phyloP scores from a whole-genome alignment of 768 basidiomycete genomes.

The Lepiota venenata region DNA sequence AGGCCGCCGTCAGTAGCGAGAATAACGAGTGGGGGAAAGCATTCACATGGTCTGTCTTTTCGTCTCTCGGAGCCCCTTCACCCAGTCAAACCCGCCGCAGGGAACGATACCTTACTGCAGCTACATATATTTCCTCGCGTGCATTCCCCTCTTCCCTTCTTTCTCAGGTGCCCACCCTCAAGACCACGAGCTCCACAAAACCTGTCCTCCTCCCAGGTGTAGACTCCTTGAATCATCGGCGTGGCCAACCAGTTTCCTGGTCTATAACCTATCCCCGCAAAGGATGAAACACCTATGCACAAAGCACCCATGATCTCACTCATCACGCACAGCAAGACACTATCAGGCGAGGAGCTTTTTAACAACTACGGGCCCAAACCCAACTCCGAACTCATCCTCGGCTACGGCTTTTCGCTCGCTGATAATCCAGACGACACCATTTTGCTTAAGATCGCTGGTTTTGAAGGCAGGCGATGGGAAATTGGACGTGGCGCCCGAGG shows the following conservation, averaged over 20 bases:
- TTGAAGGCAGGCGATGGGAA: constrained; percentile 50
- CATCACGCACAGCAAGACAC: constrained; percentile 44
- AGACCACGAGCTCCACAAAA: constrained; percentile 39
- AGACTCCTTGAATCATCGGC: constrained; percentile 84
- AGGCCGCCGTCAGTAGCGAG: constrained; percentile 28
- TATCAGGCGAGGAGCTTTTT: constrained; percentile 56
- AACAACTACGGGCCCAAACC: constrained; percentile 95
- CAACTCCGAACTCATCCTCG: constrained; percentile 85
- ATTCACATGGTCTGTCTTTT: constrained; percentile 55
- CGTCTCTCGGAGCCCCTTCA: not conserved
- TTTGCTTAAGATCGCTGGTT: constrained; percentile 69
- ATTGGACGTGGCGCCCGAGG: constrained; percentile 55
- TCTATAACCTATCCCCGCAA: constrained; percentile 42
- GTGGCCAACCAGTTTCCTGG: constrained; percentile 84
- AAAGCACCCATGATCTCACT: constrained; percentile 52
- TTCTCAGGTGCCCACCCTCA: constrained; percentile 37
- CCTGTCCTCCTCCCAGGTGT: constrained; percentile 86
- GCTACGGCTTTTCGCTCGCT: constrained; percentile 84
- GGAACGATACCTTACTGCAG: constrained; percentile 66
- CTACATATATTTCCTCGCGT: constrained; percentile 81
- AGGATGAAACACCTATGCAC: constrained; percentile 10
- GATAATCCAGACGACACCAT: constrained; percentile 87
- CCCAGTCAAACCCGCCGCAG: constrained; percentile 32
- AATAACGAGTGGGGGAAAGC: constrained; percentile 39
- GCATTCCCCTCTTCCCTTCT: constrained; percentile 88